Base-by-base conservation (phyloP, 179 eudicot genomes). In the Sideroxylon spinosum region DNA sequence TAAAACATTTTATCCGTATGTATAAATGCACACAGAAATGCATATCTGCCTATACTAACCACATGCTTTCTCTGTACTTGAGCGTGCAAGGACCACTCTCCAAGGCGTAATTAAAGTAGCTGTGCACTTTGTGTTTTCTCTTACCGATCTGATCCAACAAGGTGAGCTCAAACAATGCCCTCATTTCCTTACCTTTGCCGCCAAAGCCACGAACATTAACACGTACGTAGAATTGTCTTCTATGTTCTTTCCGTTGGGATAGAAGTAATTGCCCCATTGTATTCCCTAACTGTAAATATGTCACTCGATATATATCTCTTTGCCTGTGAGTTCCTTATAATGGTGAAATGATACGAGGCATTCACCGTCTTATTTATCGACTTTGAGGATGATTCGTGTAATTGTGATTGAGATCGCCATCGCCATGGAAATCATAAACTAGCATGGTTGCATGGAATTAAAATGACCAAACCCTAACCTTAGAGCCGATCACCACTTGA, bases 1-100 rank as follows among this genome's bases (percentile, higher is more conserved):
- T 52, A 52, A 14, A 19, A 59, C 9, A 17, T 23, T n/a, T 59
- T 16, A 23, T 59, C 2, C 63, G 19, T 52, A 22, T 22, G 16
- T 25, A 64, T 23, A 67, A 50, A 8, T 11, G 1, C 12, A 9
- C 10, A 44, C 69, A 76, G 19, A 50, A 29, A 50, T 52, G 44
- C 11, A 75, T 28, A 44, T 28, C 25, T 17, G 28, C 20, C 23
- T 49, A 74, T 2, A 76, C 86, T 79, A 87, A 93, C 98, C 98
- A 93, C 98, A 93, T 93, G 85, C 98, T 93, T 50, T 97, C 98
- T 73, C 83, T 89, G 61, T 93, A 93, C 89, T 93, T 93, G 46
- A 93, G 81, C 12, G 93, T 89, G 79, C 92, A 93, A 9, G 98
- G 98, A n/a, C 98, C 97, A 67, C 97, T 85, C 86, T 93, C 98